Evolutionary conservation across 371 early-diverging fungal species (phyloP), one percentile per base, ranked within the genome.

Genomic region (Saksenaea oblongispora): DNA sequence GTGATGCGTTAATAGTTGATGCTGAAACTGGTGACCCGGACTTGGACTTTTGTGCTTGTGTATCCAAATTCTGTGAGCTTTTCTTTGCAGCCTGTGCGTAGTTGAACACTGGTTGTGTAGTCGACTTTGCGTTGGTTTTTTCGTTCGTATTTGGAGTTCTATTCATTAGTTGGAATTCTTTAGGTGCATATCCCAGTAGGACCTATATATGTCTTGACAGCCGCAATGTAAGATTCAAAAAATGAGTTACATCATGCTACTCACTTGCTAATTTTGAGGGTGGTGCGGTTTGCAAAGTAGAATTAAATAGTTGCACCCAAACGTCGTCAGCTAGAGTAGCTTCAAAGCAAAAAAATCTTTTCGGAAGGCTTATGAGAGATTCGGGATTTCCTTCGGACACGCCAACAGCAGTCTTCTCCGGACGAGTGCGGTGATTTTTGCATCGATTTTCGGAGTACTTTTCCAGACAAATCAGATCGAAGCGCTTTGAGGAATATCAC

Each of bases 21-120:
- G 51, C 51, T 47, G 51, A 47, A 22, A 22, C 11, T 47, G 51
- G 24, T 47, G 51, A 47, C 22, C 51, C 51, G 27, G 51, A 18
- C 51, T 47, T 47, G 51, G 51, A 47, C 51, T 47, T 47, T 47
- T 47, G 51, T 17, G 51, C n/a, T 1, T 47, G 51, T 47, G 51
- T 47, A 47, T 47, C 51, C 51, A 22, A 47, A 47, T 47, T 70
- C 59, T 72, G 72, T 42, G 74, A 74, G 69, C 69, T 72, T 71
- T 71, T 69, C 63, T 74, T 78, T 53, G 71, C 74, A 70, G 78
- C 78, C 63, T 71, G 74, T 70, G 78, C 78, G 74, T 78, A 74
- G 59, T 78, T 74, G 73, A 72, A 78, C 65, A 78, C 78, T 72
- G 70, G 64, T 74, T 72, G 67, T 44, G 64, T 54, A 67, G 72